Conservation (phyloP, 2,329 filamentous ascomycete species). For the Colletotrichum chrysophilum region DNA sequence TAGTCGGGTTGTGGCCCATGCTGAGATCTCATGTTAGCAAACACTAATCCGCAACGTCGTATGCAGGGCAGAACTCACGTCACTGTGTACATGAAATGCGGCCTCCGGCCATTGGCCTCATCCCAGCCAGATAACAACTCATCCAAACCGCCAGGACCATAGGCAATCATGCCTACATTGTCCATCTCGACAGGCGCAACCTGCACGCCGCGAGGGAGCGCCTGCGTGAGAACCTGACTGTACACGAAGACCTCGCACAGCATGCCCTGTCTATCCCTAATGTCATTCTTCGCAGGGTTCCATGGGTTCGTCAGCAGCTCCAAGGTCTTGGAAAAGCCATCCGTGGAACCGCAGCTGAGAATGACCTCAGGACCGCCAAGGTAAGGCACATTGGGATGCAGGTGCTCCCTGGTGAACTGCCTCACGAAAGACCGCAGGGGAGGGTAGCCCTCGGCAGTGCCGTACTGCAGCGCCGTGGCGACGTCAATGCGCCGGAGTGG, state of each 20-base stretch:
- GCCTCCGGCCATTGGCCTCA: conserved; percentile 71
- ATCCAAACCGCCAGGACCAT: conserved; percentile 74
- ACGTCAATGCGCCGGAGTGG: conserved; percentile 77
- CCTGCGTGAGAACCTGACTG: conserved; percentile 74
- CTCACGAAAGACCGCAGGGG: conserved; percentile 79
- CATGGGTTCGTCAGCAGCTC: conserved; percentile 80
- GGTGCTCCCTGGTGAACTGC: conserved; percentile 75
- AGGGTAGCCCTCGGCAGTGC: conserved; percentile 80
- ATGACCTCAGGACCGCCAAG: conserved; percentile 76
- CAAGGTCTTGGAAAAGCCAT: conserved; percentile 81
- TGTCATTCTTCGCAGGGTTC: conserved; percentile 70
- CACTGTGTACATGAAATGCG: conserved; percentile 88
- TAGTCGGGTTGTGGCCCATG: conserved; percentile 84
- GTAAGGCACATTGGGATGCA: conserved; percentile 86
- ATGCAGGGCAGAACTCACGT: conserved; percentile 60
- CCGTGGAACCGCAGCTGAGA: conserved; percentile 82
- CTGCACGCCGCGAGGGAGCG: conserved; percentile 72
- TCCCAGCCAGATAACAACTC: conserved; percentile 89
- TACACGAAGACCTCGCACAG: conserved; percentile 84
- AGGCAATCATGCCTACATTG: conserved; percentile 76
- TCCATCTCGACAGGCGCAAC: conserved; percentile 79
- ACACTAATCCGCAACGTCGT: background rate
- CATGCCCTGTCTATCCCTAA: conserved; percentile 75
- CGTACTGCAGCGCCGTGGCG: conserved; percentile 84
- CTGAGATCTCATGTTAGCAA: conserved; percentile 19